phyloP scores from a whole-genome alignment of 1,139 yeast species.

The Nadsonia commutata region DNA sequence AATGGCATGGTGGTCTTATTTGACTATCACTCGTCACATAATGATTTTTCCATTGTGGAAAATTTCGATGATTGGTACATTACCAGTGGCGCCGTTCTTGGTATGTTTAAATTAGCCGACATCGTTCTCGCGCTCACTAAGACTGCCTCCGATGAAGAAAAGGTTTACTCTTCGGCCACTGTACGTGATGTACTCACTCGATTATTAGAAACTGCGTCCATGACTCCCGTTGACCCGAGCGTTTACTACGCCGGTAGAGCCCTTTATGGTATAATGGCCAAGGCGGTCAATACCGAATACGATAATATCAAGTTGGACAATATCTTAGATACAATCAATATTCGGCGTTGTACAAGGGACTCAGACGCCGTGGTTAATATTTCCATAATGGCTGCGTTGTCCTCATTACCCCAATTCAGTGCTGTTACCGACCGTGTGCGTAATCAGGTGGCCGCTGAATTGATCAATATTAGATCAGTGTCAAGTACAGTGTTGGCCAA shows the following conservation, averaged over 20 bases:
- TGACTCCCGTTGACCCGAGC: neutral
- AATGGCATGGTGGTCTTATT: neutral
- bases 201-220: neutral
- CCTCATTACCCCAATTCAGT: neutral
- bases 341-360: neutral
- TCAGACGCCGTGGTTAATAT: neutral
- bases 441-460: slow-evolving; percentile 48
- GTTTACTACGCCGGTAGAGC: neutral
- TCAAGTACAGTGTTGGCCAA: slow-evolving; percentile 19
- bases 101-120: neutral
- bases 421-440: slow-evolving; percentile 31
- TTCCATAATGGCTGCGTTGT: neutral
- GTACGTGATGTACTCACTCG: neutral
- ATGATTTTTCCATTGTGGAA: neutral
- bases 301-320: neutral
- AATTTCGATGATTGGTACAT: neutral
- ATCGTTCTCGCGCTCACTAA: neutral
- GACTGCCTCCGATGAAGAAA: neutral
- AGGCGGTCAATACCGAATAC: neutral
- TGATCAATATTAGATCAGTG: slow-evolving; percentile 36
- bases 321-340: neutral
- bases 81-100: neutral
- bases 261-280: neutral
- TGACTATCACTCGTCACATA: neutral
- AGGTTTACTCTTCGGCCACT: neutral